Conservation (phyloP, 176 grass and related monocot genomes). For the Raddia guianensis region DNA sequence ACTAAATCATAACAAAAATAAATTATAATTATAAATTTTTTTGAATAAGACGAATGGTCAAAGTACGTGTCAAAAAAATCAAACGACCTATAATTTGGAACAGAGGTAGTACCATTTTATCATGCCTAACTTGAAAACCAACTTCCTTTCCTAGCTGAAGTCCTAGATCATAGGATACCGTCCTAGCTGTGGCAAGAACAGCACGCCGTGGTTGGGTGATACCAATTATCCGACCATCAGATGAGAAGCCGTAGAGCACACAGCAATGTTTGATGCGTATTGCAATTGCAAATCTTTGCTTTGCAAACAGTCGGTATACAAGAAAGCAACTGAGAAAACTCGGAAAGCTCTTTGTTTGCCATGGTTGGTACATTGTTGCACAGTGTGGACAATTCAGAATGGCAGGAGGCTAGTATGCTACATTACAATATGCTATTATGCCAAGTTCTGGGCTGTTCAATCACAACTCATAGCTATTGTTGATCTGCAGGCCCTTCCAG, state of each 20-base stretch:
- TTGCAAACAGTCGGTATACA: neutral
- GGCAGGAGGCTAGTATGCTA: too few species aligned
- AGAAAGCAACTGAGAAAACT: neutral
- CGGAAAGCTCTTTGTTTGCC: neutral
- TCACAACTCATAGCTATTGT: neutral
- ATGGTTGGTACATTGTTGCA: neutral
- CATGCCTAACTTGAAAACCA: constrained; percentile 99
- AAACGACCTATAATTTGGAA: too few species aligned
- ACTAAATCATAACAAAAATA: too few species aligned
- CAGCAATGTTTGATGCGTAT: too few species aligned
- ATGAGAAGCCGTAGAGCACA: too few species aligned
- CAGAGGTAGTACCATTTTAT: constrained; percentile 73
- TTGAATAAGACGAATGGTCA: too few species aligned
- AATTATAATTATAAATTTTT: too few species aligned
- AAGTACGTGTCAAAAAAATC: too few species aligned
- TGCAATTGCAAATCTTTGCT: too few species aligned
- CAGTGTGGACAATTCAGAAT: neutral
- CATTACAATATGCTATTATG: neutral
- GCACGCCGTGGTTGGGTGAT: constrained; percentile 95
- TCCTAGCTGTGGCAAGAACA: constrained; percentile 87
- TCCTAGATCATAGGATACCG: constrained; percentile 89
- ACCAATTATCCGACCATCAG: too few species aligned
- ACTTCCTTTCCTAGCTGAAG: constrained; percentile 80
- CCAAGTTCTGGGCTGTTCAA: constrained; percentile 13
- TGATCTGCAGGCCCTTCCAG: neutral